Conservation (phyloP, 2,329 filamentous ascomycete species). For the Volutella citrinella region DNA sequence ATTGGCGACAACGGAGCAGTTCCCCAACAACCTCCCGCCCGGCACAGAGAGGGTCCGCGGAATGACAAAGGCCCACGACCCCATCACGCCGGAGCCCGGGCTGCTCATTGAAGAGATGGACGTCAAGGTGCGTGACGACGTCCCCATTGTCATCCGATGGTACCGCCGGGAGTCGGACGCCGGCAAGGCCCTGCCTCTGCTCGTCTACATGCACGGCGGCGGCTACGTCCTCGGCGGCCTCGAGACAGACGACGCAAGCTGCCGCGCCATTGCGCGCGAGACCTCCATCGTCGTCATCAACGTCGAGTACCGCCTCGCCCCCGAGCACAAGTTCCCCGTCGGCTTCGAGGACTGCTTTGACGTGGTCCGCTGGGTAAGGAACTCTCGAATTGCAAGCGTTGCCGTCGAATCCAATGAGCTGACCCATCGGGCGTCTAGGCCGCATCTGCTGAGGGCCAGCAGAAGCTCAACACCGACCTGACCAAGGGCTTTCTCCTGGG, state of each 20-base stretch:
- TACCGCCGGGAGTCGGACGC: slow-evolving; percentile 14
- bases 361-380: slow-evolving; percentile 24
- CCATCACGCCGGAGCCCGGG: slow-evolving; percentile 18
- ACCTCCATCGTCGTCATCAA: slow-evolving; percentile 37
- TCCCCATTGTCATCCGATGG: slow-evolving; percentile 16
- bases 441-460: slow-evolving; percentile 17
- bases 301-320: slow-evolving; percentile 49
- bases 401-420: background rate
- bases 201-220: slow-evolving; percentile 26
- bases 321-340: slow-evolving; percentile 46
- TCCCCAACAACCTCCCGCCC: slow-evolving; percentile 22
- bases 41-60: slow-evolving; percentile 7
- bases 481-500: slow-evolving; percentile 17
- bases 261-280: slow-evolving; percentile 19
- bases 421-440: slow-evolving; percentile 7
- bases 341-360: slow-evolving; percentile 46
- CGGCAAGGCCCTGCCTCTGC: slow-evolving; percentile 12
- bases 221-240: slow-evolving; percentile 24
- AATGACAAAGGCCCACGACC: slow-evolving; percentile 18
- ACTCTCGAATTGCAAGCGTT: background rate
- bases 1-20: slow-evolving; percentile 18
- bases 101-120: slow-evolving; percentile 22
- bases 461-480: slow-evolving; percentile 38
- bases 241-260: slow-evolving; percentile 26
- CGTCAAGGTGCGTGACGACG: slow-evolving; percentile 16